phyloP scores from a whole-genome alignment of 2,329 filamentous ascomycete species.

The Colletotrichum musicola region DNA sequence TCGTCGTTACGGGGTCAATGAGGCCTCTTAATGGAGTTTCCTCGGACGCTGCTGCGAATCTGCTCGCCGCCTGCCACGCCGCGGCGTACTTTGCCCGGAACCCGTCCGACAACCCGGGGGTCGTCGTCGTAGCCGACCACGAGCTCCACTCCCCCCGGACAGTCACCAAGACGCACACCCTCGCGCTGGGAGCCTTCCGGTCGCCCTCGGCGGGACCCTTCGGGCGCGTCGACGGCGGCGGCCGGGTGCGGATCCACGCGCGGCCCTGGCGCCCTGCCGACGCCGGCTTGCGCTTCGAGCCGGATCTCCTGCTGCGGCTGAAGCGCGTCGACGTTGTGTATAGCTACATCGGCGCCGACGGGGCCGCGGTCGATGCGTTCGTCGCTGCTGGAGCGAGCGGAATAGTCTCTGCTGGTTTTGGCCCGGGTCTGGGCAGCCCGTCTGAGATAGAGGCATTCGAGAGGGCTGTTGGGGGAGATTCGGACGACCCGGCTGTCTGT shows the following conservation, averaged over 20 bases:
- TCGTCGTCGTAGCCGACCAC: slow-evolving; percentile 23
- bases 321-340: slow-evolving; percentile 27
- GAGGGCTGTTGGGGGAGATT: neutral
- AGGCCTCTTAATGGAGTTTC: slow-evolving; percentile 15
- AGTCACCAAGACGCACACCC: slow-evolving; percentile 28
- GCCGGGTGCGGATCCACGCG: neutral
- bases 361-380: neutral
- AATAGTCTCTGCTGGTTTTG: slow-evolving; percentile 15
- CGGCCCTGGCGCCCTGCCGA: neutral
- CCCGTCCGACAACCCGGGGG: neutral
- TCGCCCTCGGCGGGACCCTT: neutral
- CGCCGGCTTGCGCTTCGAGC: neutral
- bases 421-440: slow-evolving; percentile 11
- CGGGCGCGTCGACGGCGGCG: slow-evolving; percentile 4
- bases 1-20: slow-evolving; percentile 24
- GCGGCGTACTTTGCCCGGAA: neutral
- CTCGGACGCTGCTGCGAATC: slow-evolving; percentile 25
- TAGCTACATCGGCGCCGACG: slow-evolving; percentile 18
- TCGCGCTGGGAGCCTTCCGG: slow-evolving; percentile 18
- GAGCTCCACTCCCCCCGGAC: slow-evolving; percentile 22
- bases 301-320: neutral
- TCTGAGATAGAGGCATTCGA: slow-evolving; percentile 9
- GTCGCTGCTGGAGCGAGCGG: slow-evolving; percentile 6
- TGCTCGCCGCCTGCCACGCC: slow-evolving; percentile 24
- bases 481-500: neutral